Evolutionary conservation across 148 eudicot species (phyloP), one percentile per base, ranked within the genome.

Genomic region (Camellia sinensis): DNA sequence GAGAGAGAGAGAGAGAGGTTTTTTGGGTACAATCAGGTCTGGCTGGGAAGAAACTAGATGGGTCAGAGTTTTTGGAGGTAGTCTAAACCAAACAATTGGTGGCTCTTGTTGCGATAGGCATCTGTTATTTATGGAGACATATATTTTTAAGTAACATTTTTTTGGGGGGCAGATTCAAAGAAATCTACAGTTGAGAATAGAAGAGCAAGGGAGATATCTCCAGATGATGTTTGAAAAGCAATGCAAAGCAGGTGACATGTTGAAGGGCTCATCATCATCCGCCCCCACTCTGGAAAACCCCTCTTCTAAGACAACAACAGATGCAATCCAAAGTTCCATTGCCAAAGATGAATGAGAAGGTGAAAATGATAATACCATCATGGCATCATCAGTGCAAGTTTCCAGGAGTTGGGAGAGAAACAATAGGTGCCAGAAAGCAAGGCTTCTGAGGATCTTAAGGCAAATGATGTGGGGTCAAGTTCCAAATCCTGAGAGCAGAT

Each of bases 141-240:
- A 77, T 17, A 8, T 37, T n/a, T n/a, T 7, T 4, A 12, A 66
- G 29, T 22, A 5, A 68, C 14, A 10, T 71, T n/a, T 73, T 14
- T 79, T 19, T n/a, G n/a, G n/a, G n/a, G n/a, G 84, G 84, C 90
- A 94, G 98, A 94, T 92, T 80, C 98, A 94, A 87, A 91, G 97
- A 86, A 94, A 82, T 74, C 82, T 94, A 67, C 98, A 94, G 87
- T 84, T 94, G 70, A 89, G 89, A 75, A 92, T 94, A 82, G 98
- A 94, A 89, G 98, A 94, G 81, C 98, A 94, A 88, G 98, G 98
- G 45, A 89, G 73, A 83, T 87, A 85, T 83, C 94, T 94, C 52
- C 95, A 94, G 84, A 89, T 87, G 97, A 94, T 94, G 92, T 87
- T 94, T 76, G 95, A 91, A 82, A 88, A 88, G 84, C 98, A 94